These are phyloP conservation scores for Cutaneotrichosporon spelunceum DNA, from an alignment of 1,284 basidiomycete species.

Conservation along the genomic window DNA sequence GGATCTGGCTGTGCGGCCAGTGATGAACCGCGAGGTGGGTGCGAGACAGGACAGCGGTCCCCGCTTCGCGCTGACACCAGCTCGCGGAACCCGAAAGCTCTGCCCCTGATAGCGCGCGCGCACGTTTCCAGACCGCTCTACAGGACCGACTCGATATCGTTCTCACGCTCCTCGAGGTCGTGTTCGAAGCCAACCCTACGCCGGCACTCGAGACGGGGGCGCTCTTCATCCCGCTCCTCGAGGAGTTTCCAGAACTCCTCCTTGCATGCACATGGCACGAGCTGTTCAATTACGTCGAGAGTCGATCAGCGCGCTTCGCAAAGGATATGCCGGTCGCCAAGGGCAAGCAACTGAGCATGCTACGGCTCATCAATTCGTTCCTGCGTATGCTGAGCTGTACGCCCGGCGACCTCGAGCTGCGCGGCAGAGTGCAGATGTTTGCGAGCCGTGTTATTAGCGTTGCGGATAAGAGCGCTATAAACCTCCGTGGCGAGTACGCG, in stretches of 20 bases:
- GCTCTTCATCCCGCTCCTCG: conserved; percentile 44
- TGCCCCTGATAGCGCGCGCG: conserved; percentile 20
- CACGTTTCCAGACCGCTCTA: conserved; percentile 32
- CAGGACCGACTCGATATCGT: conserved; percentile 43
- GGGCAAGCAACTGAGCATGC: conserved; percentile 46
- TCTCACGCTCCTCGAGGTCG: conserved; percentile 40
- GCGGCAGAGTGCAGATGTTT: conserved; percentile 45
- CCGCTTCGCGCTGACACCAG: conserved; percentile 14
- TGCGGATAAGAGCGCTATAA: conserved; percentile 48
- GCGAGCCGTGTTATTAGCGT: conserved; percentile 43
- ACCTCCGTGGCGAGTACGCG: conserved; percentile 45
- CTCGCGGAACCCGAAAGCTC: conserved; percentile 29
- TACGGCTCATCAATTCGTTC: conserved; percentile 46
- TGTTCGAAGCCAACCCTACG: conserved; percentile 4
- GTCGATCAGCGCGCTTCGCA: conserved; percentile 41
- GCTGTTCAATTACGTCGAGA: conserved; percentile 45
- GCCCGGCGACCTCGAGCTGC: conserved; percentile 43
- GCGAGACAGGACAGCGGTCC: background rate
- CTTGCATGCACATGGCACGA: conserved; percentile 40
- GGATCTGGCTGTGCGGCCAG: conserved; percentile 34
- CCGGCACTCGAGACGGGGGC: conserved; percentile 42
- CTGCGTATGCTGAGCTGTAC: conserved; percentile 41
- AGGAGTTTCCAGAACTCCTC: conserved; percentile 46
- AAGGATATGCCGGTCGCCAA: conserved; percentile 45
- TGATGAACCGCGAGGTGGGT: conserved; percentile 33